These are phyloP conservation scores for Xylaria telfairii DNA, from an alignment of 495 filamentous ascomycete species.

Conservation along the genomic window DNA sequence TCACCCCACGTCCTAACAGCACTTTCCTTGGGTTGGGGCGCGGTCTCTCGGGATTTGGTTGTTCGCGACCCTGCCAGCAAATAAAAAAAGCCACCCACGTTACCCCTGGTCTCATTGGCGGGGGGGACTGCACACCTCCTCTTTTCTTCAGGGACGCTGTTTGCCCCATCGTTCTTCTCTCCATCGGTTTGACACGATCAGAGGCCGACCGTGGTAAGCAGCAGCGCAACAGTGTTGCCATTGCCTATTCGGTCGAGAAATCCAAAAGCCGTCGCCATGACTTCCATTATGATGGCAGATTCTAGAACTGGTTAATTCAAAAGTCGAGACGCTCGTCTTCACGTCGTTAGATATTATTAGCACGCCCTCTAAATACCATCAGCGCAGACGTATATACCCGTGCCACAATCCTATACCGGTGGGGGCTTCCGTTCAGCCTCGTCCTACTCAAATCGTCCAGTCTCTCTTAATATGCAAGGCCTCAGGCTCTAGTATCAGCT, in stretches of 20 bases:
- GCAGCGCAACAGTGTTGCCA: constrained; percentile 10
- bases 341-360: constrained; percentile 16
- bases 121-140: constrained; percentile 35
- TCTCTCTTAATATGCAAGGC: constrained; percentile 39
- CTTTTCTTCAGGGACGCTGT: constrained; percentile 27
- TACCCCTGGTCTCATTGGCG: constrained; percentile 32
- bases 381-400: constrained; percentile 24
- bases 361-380: not conserved
- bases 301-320: constrained; percentile 37
- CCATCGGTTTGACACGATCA: constrained; percentile 23
- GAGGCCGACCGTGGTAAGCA: constrained; percentile 21
- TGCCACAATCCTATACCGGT: constrained; percentile 32
- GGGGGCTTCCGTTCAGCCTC: constrained; percentile 36
- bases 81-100: constrained; percentile 26
- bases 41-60: constrained; percentile 41
- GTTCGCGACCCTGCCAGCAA: constrained; percentile 29
- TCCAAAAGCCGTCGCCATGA: constrained; percentile 23
- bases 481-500: constrained; percentile 29
- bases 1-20: constrained; percentile 14
- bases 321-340: constrained; percentile 30
- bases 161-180: constrained; percentile 24
- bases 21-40: constrained; percentile 31
- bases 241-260: constrained; percentile 25
- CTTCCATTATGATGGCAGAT: constrained; percentile 21
- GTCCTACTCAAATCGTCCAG: constrained; percentile 34